These are phyloP conservation scores for Botryotinia globosa DNA, from an alignment of 2,329 filamentous ascomycete species.

Conservation along the genomic window DNA sequence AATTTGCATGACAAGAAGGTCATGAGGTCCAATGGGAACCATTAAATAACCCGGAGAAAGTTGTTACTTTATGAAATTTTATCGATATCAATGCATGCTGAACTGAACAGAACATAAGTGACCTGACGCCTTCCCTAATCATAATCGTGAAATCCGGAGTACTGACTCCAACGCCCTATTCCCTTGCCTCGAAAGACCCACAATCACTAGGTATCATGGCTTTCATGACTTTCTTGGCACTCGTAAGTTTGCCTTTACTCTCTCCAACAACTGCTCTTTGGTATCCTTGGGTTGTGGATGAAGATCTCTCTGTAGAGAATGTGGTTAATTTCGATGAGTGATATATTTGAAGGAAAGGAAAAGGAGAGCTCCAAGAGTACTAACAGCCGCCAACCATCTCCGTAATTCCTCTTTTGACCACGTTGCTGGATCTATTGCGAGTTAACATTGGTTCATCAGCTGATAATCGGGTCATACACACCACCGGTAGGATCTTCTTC, in stretches of 20 bases:
- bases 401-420: conserved; percentile 82
- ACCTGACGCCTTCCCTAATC: not conserved
- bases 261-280: conserved; percentile 62
- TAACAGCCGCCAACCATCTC: conserved; percentile 77
- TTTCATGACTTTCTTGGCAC: conserved; percentile 34
- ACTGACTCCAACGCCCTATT: not conserved
- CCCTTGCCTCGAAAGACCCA: not conserved
- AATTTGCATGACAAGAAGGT: not conserved
- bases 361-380: conserved; percentile 39
- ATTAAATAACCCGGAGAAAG: not conserved
- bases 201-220: not conserved
- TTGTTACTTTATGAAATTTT: not conserved
- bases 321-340: conserved; percentile 7
- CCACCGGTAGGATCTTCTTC: conserved; percentile 74
- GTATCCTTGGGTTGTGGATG: conserved; percentile 58
- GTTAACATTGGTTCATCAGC: not conserved
- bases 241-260: conserved; percentile 66
- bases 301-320: conserved; percentile 55
- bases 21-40: not conserved
- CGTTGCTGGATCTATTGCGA: conserved; percentile 52
- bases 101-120: not conserved
- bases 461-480: conserved; percentile 37
- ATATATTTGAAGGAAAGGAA: conserved; percentile 4
- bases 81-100: conserved; percentile 8
- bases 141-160: not conserved